A percentile compares a stretch with the other conserved stretches of the same genome.
Evolutionary conservation across 2,329 filamentous ascomycete species (phyloP).

Genomic region (Incumbomyces delicatus): DNA sequence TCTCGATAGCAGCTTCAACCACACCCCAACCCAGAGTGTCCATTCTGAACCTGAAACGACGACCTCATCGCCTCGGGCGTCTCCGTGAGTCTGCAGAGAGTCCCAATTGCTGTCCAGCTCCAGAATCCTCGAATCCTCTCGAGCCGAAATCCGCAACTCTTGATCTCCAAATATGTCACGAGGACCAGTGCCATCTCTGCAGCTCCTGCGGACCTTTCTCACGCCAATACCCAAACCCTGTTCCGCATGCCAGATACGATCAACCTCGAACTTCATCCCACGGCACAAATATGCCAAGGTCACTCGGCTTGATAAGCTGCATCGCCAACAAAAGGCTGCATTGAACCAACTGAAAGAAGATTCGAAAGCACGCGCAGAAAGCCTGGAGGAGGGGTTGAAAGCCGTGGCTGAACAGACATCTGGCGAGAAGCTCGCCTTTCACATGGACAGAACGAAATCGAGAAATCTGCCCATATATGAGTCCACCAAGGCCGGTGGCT

Average conservation of each 20-base stretch:
- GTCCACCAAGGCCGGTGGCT: constrained; percentile 63
- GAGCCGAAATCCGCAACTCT: no score
- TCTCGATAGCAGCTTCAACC: no score
- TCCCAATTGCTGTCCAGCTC: no score
- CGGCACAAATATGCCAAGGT: constrained; percentile 21
- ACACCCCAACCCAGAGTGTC: no score
- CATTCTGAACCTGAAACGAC: no score
- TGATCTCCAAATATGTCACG: constrained; percentile 8
- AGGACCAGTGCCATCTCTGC: constrained; percentile 11
- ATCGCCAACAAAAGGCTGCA: constrained; percentile 19
- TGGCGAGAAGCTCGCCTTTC: constrained; percentile 48
- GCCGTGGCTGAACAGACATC: constrained; percentile 18
- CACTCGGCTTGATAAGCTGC: constrained; percentile 20
- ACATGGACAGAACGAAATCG: constrained; percentile 60
- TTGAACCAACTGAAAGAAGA: constrained; percentile 14
- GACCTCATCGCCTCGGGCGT: no score
- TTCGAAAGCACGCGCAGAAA: neutral
- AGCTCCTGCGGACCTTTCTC: constrained; percentile 14
- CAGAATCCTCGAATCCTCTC: no score
- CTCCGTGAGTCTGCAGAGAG: no score
- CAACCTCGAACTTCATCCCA: constrained; percentile 16
- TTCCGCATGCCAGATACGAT: constrained; percentile 15
- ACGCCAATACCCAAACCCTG: constrained; percentile 7
- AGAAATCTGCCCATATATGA: constrained; percentile 70
- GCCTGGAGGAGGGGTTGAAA: neutral